Evolutionary conservation across 2,329 filamentous ascomycete species (phyloP), one percentile per base, ranked within the genome.

Genomic region (Westerdykella sp.): DNA sequence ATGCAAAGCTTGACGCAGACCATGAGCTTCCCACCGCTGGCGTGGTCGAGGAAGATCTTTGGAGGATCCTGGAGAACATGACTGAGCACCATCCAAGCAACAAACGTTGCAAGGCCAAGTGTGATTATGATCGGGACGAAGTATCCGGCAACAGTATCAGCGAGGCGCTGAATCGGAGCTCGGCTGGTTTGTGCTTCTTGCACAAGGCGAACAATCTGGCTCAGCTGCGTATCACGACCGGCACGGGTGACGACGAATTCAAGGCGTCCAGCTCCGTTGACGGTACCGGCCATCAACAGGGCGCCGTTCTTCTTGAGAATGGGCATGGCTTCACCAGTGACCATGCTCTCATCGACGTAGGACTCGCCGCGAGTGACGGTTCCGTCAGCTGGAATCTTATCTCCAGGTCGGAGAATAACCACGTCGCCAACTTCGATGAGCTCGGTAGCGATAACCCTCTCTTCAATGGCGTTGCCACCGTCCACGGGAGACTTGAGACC

Each of bases 1-100:
- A 98, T 98, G 69, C 93, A 97, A 13, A 98, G 81, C 72, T 97
- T 94, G 50, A 97, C 74, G 63, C 93, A 98, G 2, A 97, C 87
- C 87, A 98, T 96, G 50, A 96, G 74, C 63, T 87, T 91, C 43
- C 93, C 93, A 48, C 93, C 93, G 59, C 85, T 91, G 36, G 80
- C 78, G 45, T 84, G 81, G 46, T 85, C 77, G 21, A 85, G 71
- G 69, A 98, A 98, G 50, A 97, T 90, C 60, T 83, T 78, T 2
- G 93, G 93, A n/a, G 91, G 91, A 60, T 91, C 75, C 0, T 80
- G 69, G 23, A 98, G 73, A 28, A 88, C 76, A 60, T 97, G 91
- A 65, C 89, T 95, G 11, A 98, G 78, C 23, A 96, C 73, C 87
- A 98, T 95, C 93, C 93, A 98, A 13, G 79, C 80, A 12, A 87